Evolutionary conservation across 352 stramenopile genomes (phyloP).

Genomic region (Pythium rhizo-oryzae): DNA sequence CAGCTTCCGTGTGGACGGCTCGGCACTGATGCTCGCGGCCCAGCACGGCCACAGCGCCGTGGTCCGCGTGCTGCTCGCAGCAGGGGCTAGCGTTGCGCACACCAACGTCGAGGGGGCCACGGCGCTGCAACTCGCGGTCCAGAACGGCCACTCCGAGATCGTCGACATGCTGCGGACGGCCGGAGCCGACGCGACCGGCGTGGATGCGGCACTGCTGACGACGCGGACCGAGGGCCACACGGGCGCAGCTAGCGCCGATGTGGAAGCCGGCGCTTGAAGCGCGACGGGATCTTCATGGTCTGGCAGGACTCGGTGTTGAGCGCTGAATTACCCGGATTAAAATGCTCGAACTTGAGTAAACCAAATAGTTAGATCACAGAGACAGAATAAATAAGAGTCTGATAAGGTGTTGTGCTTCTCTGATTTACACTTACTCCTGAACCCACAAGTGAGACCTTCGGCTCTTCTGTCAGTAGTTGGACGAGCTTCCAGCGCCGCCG

Average conservation of each 20-base stretch:
- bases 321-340: no score
- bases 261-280: no score
- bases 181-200: neutral
- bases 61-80: slow-evolving; percentile 19
- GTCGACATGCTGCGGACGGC: slow-evolving; percentile 2
- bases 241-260: neutral
- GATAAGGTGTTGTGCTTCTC: no score
- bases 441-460: no score
- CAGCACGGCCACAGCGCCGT: neutral
- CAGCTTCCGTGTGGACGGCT: neutral
- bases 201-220: neutral
- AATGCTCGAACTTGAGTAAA: no score
- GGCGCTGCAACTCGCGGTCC: slow-evolving; percentile 33
- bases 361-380: no score
- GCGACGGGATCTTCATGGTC: no score
- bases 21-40: neutral
- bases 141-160: slow-evolving; percentile 25
- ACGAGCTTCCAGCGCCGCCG: no score
- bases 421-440: no score
- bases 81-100: slow-evolving; percentile 28
- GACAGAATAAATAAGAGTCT: no score
- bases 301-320: no score
- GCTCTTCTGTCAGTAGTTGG: no score
- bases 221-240: neutral
- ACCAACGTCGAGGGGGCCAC: slow-evolving; percentile 22